These are phyloP conservation scores for Aegilops bicornis DNA, from an alignment of 176 grass and related monocot genomes.

Conservation along the genomic window DNA sequence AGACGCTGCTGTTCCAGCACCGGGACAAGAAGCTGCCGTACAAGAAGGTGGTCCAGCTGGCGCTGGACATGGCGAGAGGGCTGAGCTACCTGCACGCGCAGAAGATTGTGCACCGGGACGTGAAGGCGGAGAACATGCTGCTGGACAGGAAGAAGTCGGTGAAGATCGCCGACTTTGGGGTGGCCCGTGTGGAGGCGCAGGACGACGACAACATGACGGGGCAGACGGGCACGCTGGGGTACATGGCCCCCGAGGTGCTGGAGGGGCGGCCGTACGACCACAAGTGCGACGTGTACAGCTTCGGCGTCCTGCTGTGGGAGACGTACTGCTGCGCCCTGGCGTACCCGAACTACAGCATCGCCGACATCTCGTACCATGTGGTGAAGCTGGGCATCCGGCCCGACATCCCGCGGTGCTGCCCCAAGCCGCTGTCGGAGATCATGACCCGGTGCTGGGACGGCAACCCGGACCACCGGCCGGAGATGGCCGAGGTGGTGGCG, in stretches of 20 bases:
- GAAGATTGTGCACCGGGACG: slow-evolving; percentile 85
- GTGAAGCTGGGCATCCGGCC: slow-evolving; percentile 77
- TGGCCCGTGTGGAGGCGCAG: slow-evolving; percentile 82
- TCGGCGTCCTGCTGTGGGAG: slow-evolving; percentile 83
- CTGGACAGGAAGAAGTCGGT: slow-evolving; percentile 57
- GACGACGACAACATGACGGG: slow-evolving; percentile 65
- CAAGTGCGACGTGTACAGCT: slow-evolving; percentile 95
- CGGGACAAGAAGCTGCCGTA: slow-evolving; percentile 57
- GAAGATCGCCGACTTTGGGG: slow-evolving; percentile 91
- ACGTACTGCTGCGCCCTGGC: slow-evolving; percentile 93
- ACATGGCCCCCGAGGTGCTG: slow-evolving; percentile 96
- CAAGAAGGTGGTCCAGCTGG: slow-evolving; percentile 60
- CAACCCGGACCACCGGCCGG: slow-evolving; percentile 68
- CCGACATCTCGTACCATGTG: slow-evolving; percentile 69
- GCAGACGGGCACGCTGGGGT: slow-evolving; percentile 78
- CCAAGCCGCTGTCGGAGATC: slow-evolving; percentile 53
- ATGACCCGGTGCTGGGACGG: slow-evolving; percentile 81
- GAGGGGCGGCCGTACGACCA: slow-evolving; percentile 74
- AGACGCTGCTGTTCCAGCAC: slow-evolving; percentile 71
- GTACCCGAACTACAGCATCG: slow-evolving; percentile 65
- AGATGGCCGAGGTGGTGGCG: slow-evolving; percentile 82
- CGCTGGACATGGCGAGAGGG: slow-evolving; percentile 70
- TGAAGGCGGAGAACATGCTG: slow-evolving; percentile 95
- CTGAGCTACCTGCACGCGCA: slow-evolving; percentile 79
- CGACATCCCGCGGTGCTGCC: slow-evolving; percentile 76